Evolutionary conservation across 805 yeast species (phyloP), one percentile per base, ranked within the genome.

Genomic region (Saccharomycopsis sp.): DNA sequence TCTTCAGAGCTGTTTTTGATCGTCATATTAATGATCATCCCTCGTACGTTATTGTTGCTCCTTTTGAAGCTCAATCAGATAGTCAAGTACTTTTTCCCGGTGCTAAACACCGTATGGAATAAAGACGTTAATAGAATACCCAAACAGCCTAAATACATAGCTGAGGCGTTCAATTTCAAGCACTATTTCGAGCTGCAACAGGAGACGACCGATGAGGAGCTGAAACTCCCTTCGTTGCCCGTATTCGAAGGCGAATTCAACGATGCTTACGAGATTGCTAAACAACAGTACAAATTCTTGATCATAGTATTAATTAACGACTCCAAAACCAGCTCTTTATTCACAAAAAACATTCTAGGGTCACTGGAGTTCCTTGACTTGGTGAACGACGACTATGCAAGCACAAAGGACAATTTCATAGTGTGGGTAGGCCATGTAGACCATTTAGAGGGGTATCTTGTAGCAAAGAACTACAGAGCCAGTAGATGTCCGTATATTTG

Each of bases 361-460:
- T 54, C 59, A 12, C 14, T 12, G 9, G 58, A 54, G 17, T 58
- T 61, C 51, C 29, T 20, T 3, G 41, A 17, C 17, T 47, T 61
- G 3, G 52, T 58, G 14, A 47, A 50, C n/a, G 56, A 52, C 20
- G 41, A 58, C 22, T 54, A 56, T 38, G 57, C 54, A 14, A 57
- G 51, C 9, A 51, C 53, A 50, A 70, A 71, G 1, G 74, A 79
- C 47, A 76, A 85, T 52, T 59, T 81, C n/a, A 62, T 82, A 0
- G 73, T 86, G 0, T 87, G 86, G 77, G 78, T 86, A 47, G 88
- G 89, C 0, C 82, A 84, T 63, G 83, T 82, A 23, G 70, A 76
- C 15, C 83, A 83, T 63, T 77, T 85, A 0, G 93, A 87, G 68
- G 80, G 87, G 2, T 83, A 81, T 73, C 83, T 83, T 59, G 78